Percentiles rank a stretch among this genome's conserved stretches.
Conservation (phyloP, 73 alveolate species). For the Paramecium bursaria region DNA sequence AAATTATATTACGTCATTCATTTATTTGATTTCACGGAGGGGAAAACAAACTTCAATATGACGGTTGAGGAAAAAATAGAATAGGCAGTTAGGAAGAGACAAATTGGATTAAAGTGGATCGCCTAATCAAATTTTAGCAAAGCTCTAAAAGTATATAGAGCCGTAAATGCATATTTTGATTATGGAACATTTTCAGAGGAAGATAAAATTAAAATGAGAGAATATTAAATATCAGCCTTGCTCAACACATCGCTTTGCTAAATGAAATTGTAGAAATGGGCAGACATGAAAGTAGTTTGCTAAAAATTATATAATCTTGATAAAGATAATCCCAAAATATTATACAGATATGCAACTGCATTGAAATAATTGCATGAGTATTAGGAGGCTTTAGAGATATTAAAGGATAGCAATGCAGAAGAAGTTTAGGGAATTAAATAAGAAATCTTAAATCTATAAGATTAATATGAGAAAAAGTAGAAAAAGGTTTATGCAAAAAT, state of each 20-base stretch:
- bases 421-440: no score
- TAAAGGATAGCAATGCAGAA: not conserved
- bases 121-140: conserved; percentile 52
- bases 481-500: no score
- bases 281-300: conserved; percentile 26
- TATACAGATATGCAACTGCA: conserved; percentile 40
- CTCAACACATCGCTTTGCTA: conserved; percentile 2
- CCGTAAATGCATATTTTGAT: conserved; percentile 68
- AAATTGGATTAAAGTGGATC: conserved; percentile 60
- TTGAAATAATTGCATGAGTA: conserved; percentile 27
- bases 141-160: conserved; percentile 63
- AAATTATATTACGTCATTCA: conserved; percentile 40
- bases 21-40: conserved; percentile 64
- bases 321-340: not conserved
- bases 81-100: conserved; percentile 60
- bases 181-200: conserved; percentile 64
- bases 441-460: no score
- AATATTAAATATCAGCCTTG: conserved; percentile 21
- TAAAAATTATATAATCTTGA: conserved; percentile 41
- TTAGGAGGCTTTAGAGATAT: conserved; percentile 19
- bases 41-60: conserved; percentile 67
- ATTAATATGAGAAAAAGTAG: no score
- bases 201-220: conserved; percentile 53
- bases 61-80: conserved; percentile 62
- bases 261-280: conserved; percentile 30